A percentile compares a stretch with the other conserved stretches of the same genome.
Conservation (phyloP, 495 filamentous ascomycete species). For the Podospora appendiculata region DNA sequence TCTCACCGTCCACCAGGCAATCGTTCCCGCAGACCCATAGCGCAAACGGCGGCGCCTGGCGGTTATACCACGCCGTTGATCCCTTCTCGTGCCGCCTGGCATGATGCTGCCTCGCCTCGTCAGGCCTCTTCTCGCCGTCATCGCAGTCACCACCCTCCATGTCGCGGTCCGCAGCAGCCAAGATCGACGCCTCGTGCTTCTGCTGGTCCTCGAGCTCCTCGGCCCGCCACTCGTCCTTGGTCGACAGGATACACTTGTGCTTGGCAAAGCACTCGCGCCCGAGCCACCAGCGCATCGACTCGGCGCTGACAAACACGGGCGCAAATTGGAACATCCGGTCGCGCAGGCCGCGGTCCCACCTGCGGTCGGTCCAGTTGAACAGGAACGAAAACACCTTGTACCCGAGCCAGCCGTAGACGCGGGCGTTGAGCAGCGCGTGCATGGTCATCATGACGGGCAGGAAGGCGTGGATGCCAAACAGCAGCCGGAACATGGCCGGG, state of each 20-base stretch:
- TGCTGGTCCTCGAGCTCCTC: constrained; percentile 51
- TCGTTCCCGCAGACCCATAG: constrained; percentile 84
- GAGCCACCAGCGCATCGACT: constrained; percentile 95
- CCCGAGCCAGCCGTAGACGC: constrained; percentile 74
- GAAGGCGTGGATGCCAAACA: constrained; percentile 93
- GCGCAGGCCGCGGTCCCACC: constrained; percentile 78
- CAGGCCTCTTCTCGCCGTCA: neutral
- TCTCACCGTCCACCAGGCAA: constrained; percentile 72
- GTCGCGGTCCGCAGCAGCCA: too few species aligned
- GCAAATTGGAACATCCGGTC: constrained; percentile 87
- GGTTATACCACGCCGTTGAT: constrained; percentile 71
- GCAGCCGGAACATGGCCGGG: constrained; percentile 63
- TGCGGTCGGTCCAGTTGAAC: constrained; percentile 79
- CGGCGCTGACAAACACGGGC: constrained; percentile 82
- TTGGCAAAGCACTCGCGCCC: constrained; percentile 84
- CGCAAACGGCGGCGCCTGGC: constrained; percentile 73
- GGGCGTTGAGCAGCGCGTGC: constrained; percentile 56
- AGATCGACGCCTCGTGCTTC: neutral
- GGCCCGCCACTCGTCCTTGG: constrained; percentile 54
- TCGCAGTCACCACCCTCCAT: neutral
- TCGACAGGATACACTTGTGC: constrained; percentile 84
- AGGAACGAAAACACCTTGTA: constrained; percentile 88
- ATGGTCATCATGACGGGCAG: constrained; percentile 93
- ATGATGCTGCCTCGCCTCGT: constrained; percentile 5
- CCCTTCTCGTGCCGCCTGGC: constrained; percentile 19